Conservation (phyloP, 179 eudicot genomes). For the Spinacia oleracea region DNA sequence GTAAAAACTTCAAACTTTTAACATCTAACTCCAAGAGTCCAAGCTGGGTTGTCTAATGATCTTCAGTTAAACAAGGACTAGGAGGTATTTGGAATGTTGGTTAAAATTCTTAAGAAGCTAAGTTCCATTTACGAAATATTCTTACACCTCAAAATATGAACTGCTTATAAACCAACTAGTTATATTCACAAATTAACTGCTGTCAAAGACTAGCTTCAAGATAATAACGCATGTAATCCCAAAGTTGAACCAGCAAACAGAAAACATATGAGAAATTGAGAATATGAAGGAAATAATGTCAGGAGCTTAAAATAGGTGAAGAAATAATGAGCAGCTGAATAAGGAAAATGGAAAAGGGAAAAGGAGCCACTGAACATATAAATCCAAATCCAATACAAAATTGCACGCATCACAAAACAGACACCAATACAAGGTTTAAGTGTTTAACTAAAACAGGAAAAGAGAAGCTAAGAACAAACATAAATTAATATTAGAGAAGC, state of each 20-base stretch:
- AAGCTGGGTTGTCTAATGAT: neutral
- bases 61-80: neutral
- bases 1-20: neutral
- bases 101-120: neutral
- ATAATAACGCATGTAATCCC: neutral
- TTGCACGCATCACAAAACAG: neutral
- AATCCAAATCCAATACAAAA: neutral
- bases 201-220: neutral
- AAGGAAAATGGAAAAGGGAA: neutral
- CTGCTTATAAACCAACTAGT: neutral
- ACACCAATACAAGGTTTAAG: neutral
- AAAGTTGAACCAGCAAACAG: neutral
- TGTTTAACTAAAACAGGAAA: neutral
- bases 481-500: constrained; percentile 37
- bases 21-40: neutral
- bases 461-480: neutral
- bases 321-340: neutral
- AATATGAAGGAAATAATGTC: neutral
- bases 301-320: neutral
- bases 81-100: neutral
- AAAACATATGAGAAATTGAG: neutral
- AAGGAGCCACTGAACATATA: neutral
- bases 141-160: neutral
- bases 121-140: neutral
- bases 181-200: neutral